These are phyloP conservation scores for Trichosporon asahii DNA, from an alignment of 1,284 basidiomycete species.

Conservation along the genomic window DNA sequence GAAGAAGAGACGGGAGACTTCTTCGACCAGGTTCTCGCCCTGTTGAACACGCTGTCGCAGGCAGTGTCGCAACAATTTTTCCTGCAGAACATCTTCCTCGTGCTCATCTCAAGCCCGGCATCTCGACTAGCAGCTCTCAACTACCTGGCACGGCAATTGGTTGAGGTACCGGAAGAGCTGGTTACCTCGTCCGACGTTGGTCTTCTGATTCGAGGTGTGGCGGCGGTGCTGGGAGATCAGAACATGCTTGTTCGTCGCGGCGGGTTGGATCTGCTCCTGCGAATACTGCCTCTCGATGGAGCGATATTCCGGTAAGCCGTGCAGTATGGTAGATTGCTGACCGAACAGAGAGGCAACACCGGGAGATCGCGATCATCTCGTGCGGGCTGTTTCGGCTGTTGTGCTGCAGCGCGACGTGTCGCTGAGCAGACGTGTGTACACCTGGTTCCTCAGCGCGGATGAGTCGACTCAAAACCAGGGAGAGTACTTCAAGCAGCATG, in stretches of 20 bases:
- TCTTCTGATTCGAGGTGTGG: conserved; percentile 85
- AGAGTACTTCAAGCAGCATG: conserved; percentile 65
- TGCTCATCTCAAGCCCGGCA: conserved; percentile 83
- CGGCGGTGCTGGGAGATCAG: conserved; percentile 82
- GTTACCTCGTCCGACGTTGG: conserved; percentile 70
- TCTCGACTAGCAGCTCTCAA: conserved; percentile 83
- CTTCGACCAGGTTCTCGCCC: conserved; percentile 86
- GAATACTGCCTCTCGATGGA: conserved; percentile 70
- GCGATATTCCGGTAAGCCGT: conserved; percentile 59
- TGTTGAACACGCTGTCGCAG: conserved; percentile 77
- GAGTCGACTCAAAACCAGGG: conserved; percentile 72
- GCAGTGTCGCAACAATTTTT: conserved; percentile 84
- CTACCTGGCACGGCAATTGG: conserved; percentile 75
- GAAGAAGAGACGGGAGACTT: conserved; percentile 96
- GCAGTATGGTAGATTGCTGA: background rate
- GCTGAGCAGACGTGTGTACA: conserved; percentile 85
- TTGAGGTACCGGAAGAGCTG: conserved; percentile 43
- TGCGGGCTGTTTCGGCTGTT: conserved; percentile 73
- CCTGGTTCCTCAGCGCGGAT: conserved; percentile 82
- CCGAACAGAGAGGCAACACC: conserved; percentile 51
- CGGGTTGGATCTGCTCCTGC: conserved; percentile 73
- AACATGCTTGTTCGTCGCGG: conserved; percentile 80
- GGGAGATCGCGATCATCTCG: conserved; percentile 69
- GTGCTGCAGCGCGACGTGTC: conserved; percentile 89
- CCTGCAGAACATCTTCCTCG: conserved; percentile 90